Base-by-base conservation (phyloP, 106 monocot species). In the Iris macrosiphon region DNA sequence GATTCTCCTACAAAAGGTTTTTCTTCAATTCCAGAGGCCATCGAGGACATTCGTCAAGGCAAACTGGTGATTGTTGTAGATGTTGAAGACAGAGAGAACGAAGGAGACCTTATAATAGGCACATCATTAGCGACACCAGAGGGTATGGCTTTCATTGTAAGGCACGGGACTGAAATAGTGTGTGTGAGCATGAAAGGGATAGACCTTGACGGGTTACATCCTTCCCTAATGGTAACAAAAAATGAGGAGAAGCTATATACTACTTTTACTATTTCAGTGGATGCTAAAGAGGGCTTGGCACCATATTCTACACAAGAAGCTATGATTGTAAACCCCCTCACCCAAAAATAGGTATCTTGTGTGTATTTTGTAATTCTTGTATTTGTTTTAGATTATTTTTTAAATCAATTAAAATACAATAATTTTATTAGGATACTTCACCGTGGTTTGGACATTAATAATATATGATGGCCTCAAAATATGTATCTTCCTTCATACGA, bases 21-120 rank as follows among this genome's bases (percentile, higher is more conserved):
- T 41, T 72, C 79, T 15, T 75, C 92, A 28, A 79, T 92, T 21
- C 57, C 55, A 42, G 86, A 92, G 42, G 92, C 86, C 27, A 79
- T 86, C 39, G 76, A 92, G 47, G 92, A 86, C 54, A 79, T 92
- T 45, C 79, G 74, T n/a, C 75, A 79, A 66, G 92, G 92, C 46
- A 92, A 86, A 86, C 67, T 66, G 60, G 92, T 92, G 49, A 82
- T 92, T 54, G 92, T 79, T 52, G 82, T 92, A 19, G 92, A 92
- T 48, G 92, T 86, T 38, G 92, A 92, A 66, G 75, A 76, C 55
- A 72, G 91, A 68, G 89, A 92, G 61, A 92, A 92, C 61, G 78
- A 92, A 61, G 91, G 91, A 61, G 91, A 85, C 76, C 79, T 92
- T 40, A 86, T 92, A 72, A 92, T 92, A 82, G 75, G 86, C 24